Base-by-base conservation (phyloP, 306 rosid genomes). In the Vicia faba region DNA sequence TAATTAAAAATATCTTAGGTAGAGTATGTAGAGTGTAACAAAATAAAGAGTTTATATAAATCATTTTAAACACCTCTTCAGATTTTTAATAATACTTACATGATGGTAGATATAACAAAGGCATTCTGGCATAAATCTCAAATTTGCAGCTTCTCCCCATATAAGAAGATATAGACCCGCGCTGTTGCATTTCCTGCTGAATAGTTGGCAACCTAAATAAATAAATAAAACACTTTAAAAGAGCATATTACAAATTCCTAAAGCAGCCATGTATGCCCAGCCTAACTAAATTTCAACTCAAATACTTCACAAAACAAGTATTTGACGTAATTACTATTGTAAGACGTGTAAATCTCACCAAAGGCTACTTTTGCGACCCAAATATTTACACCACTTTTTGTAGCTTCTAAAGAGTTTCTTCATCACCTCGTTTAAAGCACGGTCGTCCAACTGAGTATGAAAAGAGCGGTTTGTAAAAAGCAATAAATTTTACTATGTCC, bases 121-220 rank as follows among this genome's bases (percentile, higher is more conserved):
- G 81, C 98, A 93, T 78, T 93, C 98, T 46, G 98, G 98, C 98
- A 93, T 93, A 85, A 93, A 93, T 79, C 96, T 86, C 83, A 93
- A 80, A 73, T 93, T 93, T 70, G 98, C 96, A 81, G 98, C 98
- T 79, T 93, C 98, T 60, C 98, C 97, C 98, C 97, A 93, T 68
- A 93, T 93, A 60, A 93, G 97, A 80, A 93, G 98, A 84, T 93
- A 93, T 64, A 93, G 81, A 20, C 97, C 96, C 96, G 71, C 95
- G 89, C 77, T 93, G 98, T 81, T 93, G 95, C 74, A 93, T 88
- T 82, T 93, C 97, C 85, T 89, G 96, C 77, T 93, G 97, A 81
- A 93, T 89, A 41, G 83, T 86, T 35, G 98, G 98, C 85, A 93
- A 77, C 98, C 98, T 92, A 81, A 61, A 61, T 20, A 51, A 66